Evolutionary conservation across 1,284 basidiomycete species (phyloP), one percentile per base, ranked within the genome.

Genomic region (Tetrapyrgos nigripes): DNA sequence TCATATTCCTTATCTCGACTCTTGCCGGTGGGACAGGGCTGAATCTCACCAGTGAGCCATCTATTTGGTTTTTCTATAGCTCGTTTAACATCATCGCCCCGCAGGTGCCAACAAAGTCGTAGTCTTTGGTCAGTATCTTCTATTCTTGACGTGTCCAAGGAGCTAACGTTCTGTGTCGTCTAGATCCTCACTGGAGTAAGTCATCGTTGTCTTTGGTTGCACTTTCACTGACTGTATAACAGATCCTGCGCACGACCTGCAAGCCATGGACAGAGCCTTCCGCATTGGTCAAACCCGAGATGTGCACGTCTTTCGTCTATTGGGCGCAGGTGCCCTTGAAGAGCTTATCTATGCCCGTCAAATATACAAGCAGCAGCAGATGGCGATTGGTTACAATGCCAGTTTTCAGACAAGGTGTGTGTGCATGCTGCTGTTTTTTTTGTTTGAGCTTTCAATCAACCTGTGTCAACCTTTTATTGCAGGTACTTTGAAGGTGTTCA

Each of bases 171-270:
- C 48, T 50, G 55, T 50, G 62, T 28, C 53, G n/a, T 53, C 50
- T 59, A 91, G 92, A 95, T 77, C 93, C 93, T 4, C 93, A 93
- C 62, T 94, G 93, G 93, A 95, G 91, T 91, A 71, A 66, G 88
- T 75, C 24, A 21, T 45, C 46, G 19, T 24, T 9, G 11, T 45
- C 6, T 14, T 27, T 56, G 31, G 43, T 50, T 24, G 10, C 28
- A 13, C 52, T 28, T 53, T 44, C 35, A 28, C 46, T 27, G 23
- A 57, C 28, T 63, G n/a, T 24, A 24, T 17, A 21, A 19, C 57
- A 93, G 91, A 94, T 74, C 93, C 93, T 4, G 90, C 93, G 0
- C 91, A 94, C 64, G 93, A 95, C 67, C 73, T 94, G 17, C 93
- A 95, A 71, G 92, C 92, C 1, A 93, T 93, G 88, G 94, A 96